Base-by-base conservation (phyloP, 176 grass and related monocot genomes). In the Pharus latifolius region DNA sequence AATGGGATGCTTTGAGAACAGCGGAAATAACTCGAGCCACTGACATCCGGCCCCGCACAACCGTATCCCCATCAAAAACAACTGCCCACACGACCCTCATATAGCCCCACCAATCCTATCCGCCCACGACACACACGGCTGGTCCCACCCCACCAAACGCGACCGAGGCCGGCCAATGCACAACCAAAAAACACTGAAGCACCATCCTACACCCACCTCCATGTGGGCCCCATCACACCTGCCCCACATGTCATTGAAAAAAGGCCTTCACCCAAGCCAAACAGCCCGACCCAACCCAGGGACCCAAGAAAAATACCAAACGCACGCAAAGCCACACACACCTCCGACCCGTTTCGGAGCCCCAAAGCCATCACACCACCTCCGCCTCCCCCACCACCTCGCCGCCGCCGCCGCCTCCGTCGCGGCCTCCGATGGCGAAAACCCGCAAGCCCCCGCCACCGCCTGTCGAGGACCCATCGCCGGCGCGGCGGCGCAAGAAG, bases 281-380 rank as follows among this genome's bases (percentile, higher is more conserved):
- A 65, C 23, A 1, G 13, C 20, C 64, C 33, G 71, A 12, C 65
- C 31, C 72, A 65, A 65, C 77, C 2, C 43, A 66, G 76, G 64
- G 78, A 59, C 49, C 57, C 71, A 47, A 14, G 11, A 76, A 80
- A 85, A 86, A 77, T 72, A 86, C 57, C 71, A 80, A 80, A 86
- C 83, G 57, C 83, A 81, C 77, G 83, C 83, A 64, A 86, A 70
- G 83, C 83, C 78, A 77, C 83, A 81, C 83, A 72, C 83, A 76
- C 78, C 77, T 9, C 42, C 65, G 78, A 81, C 83, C 77, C 64
- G 70, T 85, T 85, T 41, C 30, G 31, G 42, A 33, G 24, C n/a
- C 46, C 35, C 35, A 38, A 74, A 75, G 75, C 54, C 76, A 65
- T 76, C 83, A 68, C 77, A 42, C 77, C 70, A 1, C 51, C 60